Base-by-base conservation (phyloP, 2,329 filamentous ascomycete species). In the Aquanectria penicillioides region DNA sequence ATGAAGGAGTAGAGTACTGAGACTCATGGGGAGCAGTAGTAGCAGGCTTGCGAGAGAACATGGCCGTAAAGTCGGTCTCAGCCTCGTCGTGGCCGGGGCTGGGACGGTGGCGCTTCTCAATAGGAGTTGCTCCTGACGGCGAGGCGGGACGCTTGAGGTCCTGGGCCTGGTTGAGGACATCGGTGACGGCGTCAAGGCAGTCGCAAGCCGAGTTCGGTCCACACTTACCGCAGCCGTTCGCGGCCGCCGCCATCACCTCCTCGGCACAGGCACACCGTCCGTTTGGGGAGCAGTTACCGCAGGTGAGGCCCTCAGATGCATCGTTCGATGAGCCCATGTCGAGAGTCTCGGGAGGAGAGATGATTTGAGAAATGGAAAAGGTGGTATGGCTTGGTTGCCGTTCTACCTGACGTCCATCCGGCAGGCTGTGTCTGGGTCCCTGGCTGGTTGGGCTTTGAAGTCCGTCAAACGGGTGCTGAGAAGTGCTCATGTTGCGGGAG, bases 51-150 rank as follows among this genome's bases (percentile, higher is more conserved):
- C 80, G 78, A 53, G 84, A 79, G 71, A 90, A 90, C 65, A 86
- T 83, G 61, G 83, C 76, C 6, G 91, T 93, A 66, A 93, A 93
- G 72, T 94, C 90, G 40, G 89, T 89, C 75, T 93, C 91, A 63
- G 87, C 83, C 51, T 81, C 78, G 52, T 91, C 88, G 48, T 80
- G 75, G 43, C 91, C 89, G 8, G 58, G 44, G 25, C 50, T 67
- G 10, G 81, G 74, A 17, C 83, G 83, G 36, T 81, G 81, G 28
- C 85, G 83, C 73, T 90, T 91, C 62, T 85, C 85, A 2, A 77
- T 74, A 0, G 81, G 79, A 0, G 68, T 73, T 13, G 72, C 57
- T 4, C 71, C 73, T 2, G 80, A 77, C 2, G 80, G 80, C 2
- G 84, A 85, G 2, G 75, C 72, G 2, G 83, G 78, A 34, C 85